phyloP scores from a whole-genome alignment of 176 grass and related monocot genomes.

The Oryza australiensis region DNA sequence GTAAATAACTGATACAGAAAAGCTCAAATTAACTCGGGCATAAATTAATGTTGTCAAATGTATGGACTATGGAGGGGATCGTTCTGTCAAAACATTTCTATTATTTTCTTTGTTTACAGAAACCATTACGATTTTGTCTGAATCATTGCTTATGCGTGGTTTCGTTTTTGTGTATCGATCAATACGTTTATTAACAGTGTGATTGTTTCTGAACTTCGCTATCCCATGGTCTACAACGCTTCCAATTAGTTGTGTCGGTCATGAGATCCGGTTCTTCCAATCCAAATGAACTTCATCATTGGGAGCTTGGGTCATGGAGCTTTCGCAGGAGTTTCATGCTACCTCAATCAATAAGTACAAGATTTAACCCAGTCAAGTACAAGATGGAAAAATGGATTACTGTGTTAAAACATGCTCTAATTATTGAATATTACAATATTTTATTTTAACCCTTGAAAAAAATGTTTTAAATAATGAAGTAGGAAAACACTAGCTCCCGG shows the following conservation, averaged over 20 bases:
- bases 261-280: not conserved
- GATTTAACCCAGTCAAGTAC: not conserved
- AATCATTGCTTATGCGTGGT: not conserved
- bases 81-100: not conserved
- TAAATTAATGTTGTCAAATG: not conserved
- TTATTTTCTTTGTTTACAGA: not conserved
- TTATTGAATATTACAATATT: too few species aligned
- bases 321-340: not conserved
- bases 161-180: not conserved
- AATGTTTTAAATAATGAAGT: too few species aligned
- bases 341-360: not conserved
- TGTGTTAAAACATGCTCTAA: not conserved
- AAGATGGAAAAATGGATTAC: not conserved
- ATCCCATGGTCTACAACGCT: not conserved
- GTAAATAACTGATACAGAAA: too few species aligned
- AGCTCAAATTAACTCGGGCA: not conserved
- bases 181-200: not conserved
- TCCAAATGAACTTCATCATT: not conserved
- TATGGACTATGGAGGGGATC: too few species aligned
- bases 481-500: too few species aligned
- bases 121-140: not conserved
- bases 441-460: too few species aligned
- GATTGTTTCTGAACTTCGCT: not conserved
- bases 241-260: not conserved
- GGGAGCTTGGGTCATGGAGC: not conserved